Evolutionary conservation across 345 rosid genomes (phyloP), one percentile per base, ranked within the genome.

Genomic region (Hibiscus tridactylites): DNA sequence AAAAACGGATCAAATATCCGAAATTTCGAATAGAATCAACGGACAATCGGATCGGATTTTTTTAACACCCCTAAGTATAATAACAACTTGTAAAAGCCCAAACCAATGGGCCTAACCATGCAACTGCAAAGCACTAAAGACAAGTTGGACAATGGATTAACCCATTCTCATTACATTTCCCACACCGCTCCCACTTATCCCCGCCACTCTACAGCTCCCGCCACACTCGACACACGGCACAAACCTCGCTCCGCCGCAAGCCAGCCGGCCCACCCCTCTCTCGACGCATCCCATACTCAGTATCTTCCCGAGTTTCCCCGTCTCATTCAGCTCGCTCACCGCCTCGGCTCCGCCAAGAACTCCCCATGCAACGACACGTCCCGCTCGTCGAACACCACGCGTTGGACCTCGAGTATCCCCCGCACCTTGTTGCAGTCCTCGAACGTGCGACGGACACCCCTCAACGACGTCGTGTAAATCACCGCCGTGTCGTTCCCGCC

Each of bases 181-280:
- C 80, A 59, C 99, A 90, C 78, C 92, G 80, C 75, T 21, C 24
- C 24, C 24, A 21, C 24, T 80, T 88, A 50, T 97, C 90, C 28
- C 99, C 24, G 24, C 24, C 24, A 21, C 24, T 21, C 24, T 21
- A 21, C 24, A 21, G 56, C 97, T 92, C 28, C 99, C 99, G 0
- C 96, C 90, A 35, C 99, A 92, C 0, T 85, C 93, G 71, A 88
- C 54, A 77, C 99, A 95, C 11, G 97, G 97, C 78, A 90, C 83
- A 73, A 93, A 95, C 79, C 93, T 81, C 0, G 88, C 92, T 44
- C 93, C 99, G 3, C 83, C 94, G 12, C 99, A 95, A 74, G 84
- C 88, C 19, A 70, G 85, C 76, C 94, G 82, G 65, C 96, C 97
- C 28, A 82, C 76, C 15, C 86, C 96, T 57, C 82, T 84, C 77